These are phyloP conservation scores for Pyrus hybrid DNA, from an alignment of 331 rosid genomes.

Conservation along the genomic window DNA sequence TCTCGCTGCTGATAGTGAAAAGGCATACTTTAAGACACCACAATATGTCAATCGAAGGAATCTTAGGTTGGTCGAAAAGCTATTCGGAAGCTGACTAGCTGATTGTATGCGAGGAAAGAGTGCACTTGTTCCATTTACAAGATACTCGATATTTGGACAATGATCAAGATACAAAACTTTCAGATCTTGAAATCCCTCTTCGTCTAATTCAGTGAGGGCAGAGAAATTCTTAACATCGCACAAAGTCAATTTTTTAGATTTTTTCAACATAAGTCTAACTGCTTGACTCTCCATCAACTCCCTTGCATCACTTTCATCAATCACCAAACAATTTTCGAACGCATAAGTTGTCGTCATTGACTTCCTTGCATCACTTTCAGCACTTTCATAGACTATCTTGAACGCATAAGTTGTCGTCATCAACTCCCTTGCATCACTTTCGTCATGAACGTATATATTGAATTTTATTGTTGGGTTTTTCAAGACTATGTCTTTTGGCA, in stretches of 20 bases:
- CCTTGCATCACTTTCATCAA: accelerated
- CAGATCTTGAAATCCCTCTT: not conserved
- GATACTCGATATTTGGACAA: not conserved
- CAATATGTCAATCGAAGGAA: accelerated
- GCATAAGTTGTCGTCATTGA: not conserved
- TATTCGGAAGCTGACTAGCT: accelerated
- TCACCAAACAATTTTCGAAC: not conserved
- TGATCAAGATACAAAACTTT: accelerated
- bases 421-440: no score
- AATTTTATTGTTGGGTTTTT: not conserved
- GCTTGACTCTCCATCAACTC: not conserved
- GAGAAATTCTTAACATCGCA: accelerated
- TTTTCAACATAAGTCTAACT: not conserved
- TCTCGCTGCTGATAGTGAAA: no score
- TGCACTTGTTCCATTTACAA: not conserved
- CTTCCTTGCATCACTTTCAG: no score
- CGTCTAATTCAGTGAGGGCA: not conserved
- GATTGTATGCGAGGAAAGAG: not conserved
- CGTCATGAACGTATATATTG: no score
- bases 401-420: no score
- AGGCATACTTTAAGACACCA: accelerated
- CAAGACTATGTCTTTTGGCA: not conserved
- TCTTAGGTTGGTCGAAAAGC: no score
- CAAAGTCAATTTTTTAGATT: accelerated
- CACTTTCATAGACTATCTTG: no score